Conservation (phyloP, 805 yeast species). For the Metschnikowia lachancei region DNA sequence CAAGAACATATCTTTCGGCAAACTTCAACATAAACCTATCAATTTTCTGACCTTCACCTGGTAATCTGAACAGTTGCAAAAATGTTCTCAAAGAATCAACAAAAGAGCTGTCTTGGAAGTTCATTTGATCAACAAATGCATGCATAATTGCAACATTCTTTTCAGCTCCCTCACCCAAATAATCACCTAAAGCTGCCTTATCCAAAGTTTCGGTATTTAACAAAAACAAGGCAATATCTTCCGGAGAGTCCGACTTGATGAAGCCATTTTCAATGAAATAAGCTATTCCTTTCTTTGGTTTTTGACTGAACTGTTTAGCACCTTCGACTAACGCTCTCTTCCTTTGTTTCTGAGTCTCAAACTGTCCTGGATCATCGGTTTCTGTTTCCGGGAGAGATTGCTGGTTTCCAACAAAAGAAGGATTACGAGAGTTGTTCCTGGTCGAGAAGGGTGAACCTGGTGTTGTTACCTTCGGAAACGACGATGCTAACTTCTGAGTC, state of each 20-base stretch:
- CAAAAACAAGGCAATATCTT: slow-evolving; percentile 71
- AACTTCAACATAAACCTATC: slow-evolving; percentile 96
- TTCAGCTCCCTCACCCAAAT: slow-evolving; percentile 83
- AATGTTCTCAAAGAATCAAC: slow-evolving; percentile 84
- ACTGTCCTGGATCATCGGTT: slow-evolving; percentile 74
- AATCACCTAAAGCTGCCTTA: slow-evolving; percentile 85
- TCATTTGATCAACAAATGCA: slow-evolving; percentile 85
- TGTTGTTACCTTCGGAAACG: slow-evolving; percentile 3
- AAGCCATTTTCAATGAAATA: slow-evolving; percentile 62
- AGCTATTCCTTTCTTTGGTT: slow-evolving; percentile 77
- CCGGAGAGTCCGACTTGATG: slow-evolving; percentile 57
- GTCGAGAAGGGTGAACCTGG: slow-evolving; percentile 26
- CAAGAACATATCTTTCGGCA: slow-evolving; percentile 87
- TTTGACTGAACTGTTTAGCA: slow-evolving; percentile 73
- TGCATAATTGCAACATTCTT: slow-evolving; percentile 82
- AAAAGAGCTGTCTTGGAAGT: slow-evolving; percentile 64
- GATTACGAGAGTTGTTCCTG: slow-evolving; percentile 29
- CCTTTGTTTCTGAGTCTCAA: slow-evolving; percentile 77
- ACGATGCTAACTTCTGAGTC: slow-evolving; percentile 4
- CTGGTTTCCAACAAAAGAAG: slow-evolving; percentile 27
- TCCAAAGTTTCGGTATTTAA: slow-evolving; percentile 72
- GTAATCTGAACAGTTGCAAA: slow-evolving; percentile 85
- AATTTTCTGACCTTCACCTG: slow-evolving; percentile 98
- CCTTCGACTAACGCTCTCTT: slow-evolving; percentile 81
- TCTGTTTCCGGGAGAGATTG: slow-evolving; percentile 55